phyloP scores from a whole-genome alignment of 441 rosid species.

The Viola pubescens region DNA sequence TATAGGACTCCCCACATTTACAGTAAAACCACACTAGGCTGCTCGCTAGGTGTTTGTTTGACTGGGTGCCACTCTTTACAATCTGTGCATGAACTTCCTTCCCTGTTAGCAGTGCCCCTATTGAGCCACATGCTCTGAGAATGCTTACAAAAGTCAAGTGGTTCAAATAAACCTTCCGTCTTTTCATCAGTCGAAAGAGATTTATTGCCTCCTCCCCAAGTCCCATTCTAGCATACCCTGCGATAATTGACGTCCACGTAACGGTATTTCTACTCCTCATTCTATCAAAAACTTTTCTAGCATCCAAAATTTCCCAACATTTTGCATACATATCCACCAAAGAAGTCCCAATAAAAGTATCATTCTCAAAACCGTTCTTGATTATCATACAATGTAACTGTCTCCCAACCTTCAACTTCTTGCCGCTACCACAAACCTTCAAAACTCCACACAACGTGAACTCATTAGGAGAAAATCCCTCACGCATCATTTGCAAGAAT shows the following conservation, averaged over 20 bases:
- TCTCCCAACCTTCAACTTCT: conserved; percentile 46
- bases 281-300: conserved; percentile 51
- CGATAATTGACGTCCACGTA: conserved; percentile 79
- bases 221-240: conserved; percentile 70
- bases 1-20: conserved; percentile 52
- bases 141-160: conserved; percentile 64
- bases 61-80: conserved; percentile 41
- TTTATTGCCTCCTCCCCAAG: conserved; percentile 61
- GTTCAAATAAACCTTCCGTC: conserved; percentile 49
- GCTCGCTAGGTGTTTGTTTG: conserved; percentile 53
- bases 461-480: conserved; percentile 63
- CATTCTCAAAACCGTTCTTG: conserved; percentile 48
- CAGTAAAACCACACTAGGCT: conserved; percentile 84
- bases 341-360: conserved; percentile 57
- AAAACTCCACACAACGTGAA: conserved; percentile 55
- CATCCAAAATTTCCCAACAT: conserved; percentile 61
- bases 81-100: conserved; percentile 73
- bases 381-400: conserved; percentile 63
- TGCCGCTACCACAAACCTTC: conserved; percentile 64
- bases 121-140: conserved; percentile 72
- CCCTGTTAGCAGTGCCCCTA: conserved; percentile 46
- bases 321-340: conserved; percentile 84
- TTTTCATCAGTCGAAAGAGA: conserved; percentile 66
- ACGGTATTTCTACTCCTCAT: conserved; percentile 63
- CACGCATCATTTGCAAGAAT: conserved; percentile 49